Evolutionary conservation across 495 filamentous ascomycete genomes (phyloP).

Genomic region (Annulohypoxylon maeteangense): DNA sequence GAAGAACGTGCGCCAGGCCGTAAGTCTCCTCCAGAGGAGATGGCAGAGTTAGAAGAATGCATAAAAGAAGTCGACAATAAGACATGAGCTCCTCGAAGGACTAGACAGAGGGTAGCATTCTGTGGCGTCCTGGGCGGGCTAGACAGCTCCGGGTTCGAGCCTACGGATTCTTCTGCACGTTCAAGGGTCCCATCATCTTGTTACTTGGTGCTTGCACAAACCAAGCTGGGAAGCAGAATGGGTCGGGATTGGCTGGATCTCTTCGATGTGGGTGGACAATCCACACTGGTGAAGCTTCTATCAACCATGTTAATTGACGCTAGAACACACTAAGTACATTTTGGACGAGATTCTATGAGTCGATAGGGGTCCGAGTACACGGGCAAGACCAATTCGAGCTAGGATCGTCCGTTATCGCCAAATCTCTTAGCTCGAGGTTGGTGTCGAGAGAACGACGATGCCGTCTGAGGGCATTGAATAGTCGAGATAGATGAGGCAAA

Average conservation of each 20-base stretch:
- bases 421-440: slow-evolving; percentile 5
- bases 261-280: slow-evolving; percentile 23
- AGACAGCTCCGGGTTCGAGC: slow-evolving; percentile 41
- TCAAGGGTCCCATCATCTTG: slow-evolving; percentile 32
- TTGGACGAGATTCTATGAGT: slow-evolving; percentile 21
- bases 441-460: slow-evolving; percentile 16
- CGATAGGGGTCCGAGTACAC: slow-evolving; percentile 29
- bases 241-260: slow-evolving; percentile 25
- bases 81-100: slow-evolving; percentile 35
- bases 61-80: slow-evolving; percentile 43
- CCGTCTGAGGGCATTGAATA: slow-evolving; percentile 42
- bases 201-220: slow-evolving; percentile 26
- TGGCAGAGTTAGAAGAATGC: slow-evolving; percentile 41
- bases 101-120: slow-evolving; percentile 35
- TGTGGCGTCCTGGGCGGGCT: slow-evolving; percentile 41
- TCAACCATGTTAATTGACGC: slow-evolving; percentile 31
- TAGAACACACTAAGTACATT: slow-evolving; percentile 27
- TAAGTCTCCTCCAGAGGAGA: slow-evolving; percentile 47
- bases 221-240: slow-evolving; percentile 22
- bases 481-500: slow-evolving; percentile 49
- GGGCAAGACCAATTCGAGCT: slow-evolving; percentile 34
- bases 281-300: slow-evolving; percentile 37
- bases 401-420: slow-evolving; percentile 26
- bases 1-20: slow-evolving; percentile 40
- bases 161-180: slow-evolving; percentile 35